Conservation (phyloP, 2,329 filamentous ascomycete genomes). For the Fusarium sp. region DNA sequence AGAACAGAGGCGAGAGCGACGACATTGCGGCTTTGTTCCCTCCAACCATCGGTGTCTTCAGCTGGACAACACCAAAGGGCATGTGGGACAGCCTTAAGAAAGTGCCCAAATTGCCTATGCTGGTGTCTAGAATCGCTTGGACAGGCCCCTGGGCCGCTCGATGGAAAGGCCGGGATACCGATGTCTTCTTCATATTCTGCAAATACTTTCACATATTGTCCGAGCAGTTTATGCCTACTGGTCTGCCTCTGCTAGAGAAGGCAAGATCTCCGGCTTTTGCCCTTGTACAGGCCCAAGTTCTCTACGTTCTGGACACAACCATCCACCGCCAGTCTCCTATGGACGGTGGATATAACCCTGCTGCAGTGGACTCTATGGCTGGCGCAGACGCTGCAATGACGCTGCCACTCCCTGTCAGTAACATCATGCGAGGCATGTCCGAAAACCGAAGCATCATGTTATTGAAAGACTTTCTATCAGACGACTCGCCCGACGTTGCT, state of each 20-base stretch:
- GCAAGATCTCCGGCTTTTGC: constrained; percentile 81
- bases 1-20: constrained; percentile 68
- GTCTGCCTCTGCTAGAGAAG: constrained; percentile 66
- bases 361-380: constrained; percentile 60
- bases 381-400: constrained; percentile 76
- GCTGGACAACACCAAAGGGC: constrained; percentile 66
- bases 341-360: constrained; percentile 59
- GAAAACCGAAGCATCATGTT: constrained; percentile 88
- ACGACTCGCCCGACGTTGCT: constrained; percentile 55
- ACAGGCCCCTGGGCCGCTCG: constrained; percentile 85
- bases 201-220: constrained; percentile 88
- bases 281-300: constrained; percentile 83
- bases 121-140: constrained; percentile 83
- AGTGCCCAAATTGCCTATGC: constrained; percentile 73
- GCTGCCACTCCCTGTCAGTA: constrained; percentile 72
- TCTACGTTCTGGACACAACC: constrained; percentile 84
- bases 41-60: constrained; percentile 68
- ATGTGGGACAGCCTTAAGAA: constrained; percentile 72
- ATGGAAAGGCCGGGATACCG: constrained; percentile 89
- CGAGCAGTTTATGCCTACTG: constrained; percentile 76
- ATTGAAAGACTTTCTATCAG: constrained; percentile 80
- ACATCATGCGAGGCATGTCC: constrained; percentile 84
- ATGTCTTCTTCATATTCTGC: constrained; percentile 91
- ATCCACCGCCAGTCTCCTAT: constrained; percentile 79
- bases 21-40: constrained; percentile 79